A percentile compares a stretch with the other conserved stretches of the same genome.
Conservation (phyloP, 1,284 basidiomycete species). For the Cutaneotrichosporon sp. region DNA sequence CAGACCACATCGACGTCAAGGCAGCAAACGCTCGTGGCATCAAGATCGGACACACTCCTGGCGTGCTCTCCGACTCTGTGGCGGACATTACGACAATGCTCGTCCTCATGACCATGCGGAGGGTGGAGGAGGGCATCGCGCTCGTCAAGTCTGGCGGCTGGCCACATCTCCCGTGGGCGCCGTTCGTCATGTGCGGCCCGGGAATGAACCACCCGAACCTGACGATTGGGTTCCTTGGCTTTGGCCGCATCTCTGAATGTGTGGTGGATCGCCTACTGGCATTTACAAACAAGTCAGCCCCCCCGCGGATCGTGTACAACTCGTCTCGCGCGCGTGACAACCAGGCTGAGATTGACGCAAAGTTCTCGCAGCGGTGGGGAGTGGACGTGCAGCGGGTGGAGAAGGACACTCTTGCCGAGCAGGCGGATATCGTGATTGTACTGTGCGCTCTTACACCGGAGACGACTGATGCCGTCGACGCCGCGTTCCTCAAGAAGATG, state of each 20-base stretch:
- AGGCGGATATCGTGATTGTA: slow-evolving; percentile 78
- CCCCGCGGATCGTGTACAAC: slow-evolving; percentile 42
- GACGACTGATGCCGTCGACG: slow-evolving; percentile 73
- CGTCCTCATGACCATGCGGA: slow-evolving; percentile 82
- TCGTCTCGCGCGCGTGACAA: slow-evolving; percentile 41
- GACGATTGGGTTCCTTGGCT: slow-evolving; percentile 86
- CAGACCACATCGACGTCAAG: slow-evolving; percentile 73
- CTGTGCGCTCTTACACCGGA: slow-evolving; percentile 73
- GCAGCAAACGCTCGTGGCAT: slow-evolving; percentile 67
- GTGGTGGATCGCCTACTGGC: slow-evolving; percentile 72
- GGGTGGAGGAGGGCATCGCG: slow-evolving; percentile 64
- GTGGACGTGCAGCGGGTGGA: slow-evolving; percentile 64
- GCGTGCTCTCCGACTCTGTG: slow-evolving; percentile 83
- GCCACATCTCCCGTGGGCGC: slow-evolving; percentile 71
- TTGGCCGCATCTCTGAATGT: slow-evolving; percentile 85
- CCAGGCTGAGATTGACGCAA: slow-evolving; percentile 58
- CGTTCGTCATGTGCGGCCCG: slow-evolving; percentile 58
- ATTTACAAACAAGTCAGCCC: slow-evolving; percentile 59
- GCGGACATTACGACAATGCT: slow-evolving; percentile 87
- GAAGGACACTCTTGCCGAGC: slow-evolving; percentile 65
- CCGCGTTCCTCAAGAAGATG: slow-evolving; percentile 74
- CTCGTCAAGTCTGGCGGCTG: slow-evolving; percentile 72
- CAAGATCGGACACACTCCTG: slow-evolving; percentile 84
- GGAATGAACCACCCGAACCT: slow-evolving; percentile 55
- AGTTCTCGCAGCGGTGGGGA: slow-evolving; percentile 57